Conservation (phyloP, 2,329 filamentous ascomycete species). For the Dothidotthia symphoricarpi region DNA sequence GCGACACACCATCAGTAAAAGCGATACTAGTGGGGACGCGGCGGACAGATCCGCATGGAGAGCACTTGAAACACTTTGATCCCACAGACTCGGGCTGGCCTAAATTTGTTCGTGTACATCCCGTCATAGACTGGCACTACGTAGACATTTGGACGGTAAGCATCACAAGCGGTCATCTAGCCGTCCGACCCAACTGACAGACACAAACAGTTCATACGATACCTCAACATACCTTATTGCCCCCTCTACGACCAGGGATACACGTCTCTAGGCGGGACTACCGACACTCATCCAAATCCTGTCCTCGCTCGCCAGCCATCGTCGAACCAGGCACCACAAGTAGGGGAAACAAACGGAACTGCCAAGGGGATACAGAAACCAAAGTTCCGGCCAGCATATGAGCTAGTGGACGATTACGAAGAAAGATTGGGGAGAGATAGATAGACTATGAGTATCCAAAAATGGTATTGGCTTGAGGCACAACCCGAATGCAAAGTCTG, state of each 20-base stretch:
- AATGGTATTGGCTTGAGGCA: too few relatives aligned
- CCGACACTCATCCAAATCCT: conserved; percentile 88
- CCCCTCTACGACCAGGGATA: conserved; percentile 83
- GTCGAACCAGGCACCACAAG: conserved; percentile 15
- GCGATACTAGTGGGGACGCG: conserved; percentile 87
- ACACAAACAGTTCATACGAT: conserved; percentile 66
- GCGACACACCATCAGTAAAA: conserved; percentile 61
- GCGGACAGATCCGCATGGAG: conserved; percentile 88
- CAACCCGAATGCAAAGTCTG: too few relatives aligned
- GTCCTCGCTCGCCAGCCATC: conserved; percentile 43
- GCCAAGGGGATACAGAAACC: conserved; percentile 17
- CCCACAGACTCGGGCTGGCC: conserved; percentile 89
- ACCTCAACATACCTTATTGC: conserved; percentile 80
- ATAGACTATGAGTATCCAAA: too few relatives aligned
- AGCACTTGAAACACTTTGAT: conserved; percentile 75
- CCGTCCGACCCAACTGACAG: not conserved
- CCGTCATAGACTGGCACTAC: conserved; percentile 97
- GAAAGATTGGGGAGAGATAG: conserved; percentile 42
- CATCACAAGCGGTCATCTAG: conserved; percentile 13
- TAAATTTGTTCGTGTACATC: conserved; percentile 86
- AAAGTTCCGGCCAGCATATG: conserved; percentile 42
- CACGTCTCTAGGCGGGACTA: conserved; percentile 85
- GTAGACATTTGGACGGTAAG: conserved; percentile 89
- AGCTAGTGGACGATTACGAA: conserved; percentile 43
- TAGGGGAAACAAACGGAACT: conserved; percentile 12